A percentile compares a stretch with the other conserved stretches of the same genome.
These are phyloP conservation scores for Citeromyces nyonsensis DNA, from an alignment of 805 yeast species.

Conservation along the genomic window DNA sequence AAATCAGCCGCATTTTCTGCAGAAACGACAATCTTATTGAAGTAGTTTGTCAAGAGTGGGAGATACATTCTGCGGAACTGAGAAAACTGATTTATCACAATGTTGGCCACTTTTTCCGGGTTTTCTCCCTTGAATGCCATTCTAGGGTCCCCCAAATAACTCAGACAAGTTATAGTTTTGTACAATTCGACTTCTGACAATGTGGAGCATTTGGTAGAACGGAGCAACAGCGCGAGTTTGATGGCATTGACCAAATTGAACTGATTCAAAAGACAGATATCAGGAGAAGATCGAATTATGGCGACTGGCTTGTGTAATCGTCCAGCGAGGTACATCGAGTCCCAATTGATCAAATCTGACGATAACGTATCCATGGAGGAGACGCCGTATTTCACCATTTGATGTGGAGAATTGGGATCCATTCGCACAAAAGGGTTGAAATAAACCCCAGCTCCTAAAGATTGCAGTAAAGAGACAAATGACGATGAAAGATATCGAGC, in stretches of 20 bases:
- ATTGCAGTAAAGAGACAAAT: conserved; percentile 41
- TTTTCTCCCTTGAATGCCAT: conserved; percentile 81
- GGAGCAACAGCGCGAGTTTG: conserved; percentile 43
- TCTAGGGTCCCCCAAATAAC: conserved; percentile 86
- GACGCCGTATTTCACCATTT: conserved; percentile 72
- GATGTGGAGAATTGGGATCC: conserved; percentile 4
- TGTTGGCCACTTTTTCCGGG: conserved; percentile 76
- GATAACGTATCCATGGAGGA: conserved; percentile 46
- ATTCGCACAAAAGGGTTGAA: conserved; percentile 81
- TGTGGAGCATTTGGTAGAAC: conserved; percentile 19
- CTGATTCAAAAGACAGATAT: conserved; percentile 54
- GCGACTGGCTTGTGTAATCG: conserved; percentile 90
- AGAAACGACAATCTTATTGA: conserved; percentile 13
- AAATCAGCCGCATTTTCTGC: not conserved
- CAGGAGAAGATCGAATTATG: conserved; percentile 46
- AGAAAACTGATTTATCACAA: conserved; percentile 61
- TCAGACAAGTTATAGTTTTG: conserved; percentile 60
- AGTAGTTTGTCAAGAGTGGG: conserved; percentile 38
- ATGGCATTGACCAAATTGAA: conserved; percentile 69
- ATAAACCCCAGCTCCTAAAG: conserved; percentile 79
- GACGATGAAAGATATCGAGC: conserved; percentile 44
- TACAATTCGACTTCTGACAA: conserved; percentile 56
- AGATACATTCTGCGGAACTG: conserved; percentile 59
- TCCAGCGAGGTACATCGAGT: conserved; percentile 78
- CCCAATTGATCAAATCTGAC: conserved; percentile 73